Conservation (phyloP, 257 asterid genomes). For the Plectranthus barbatus region DNA sequence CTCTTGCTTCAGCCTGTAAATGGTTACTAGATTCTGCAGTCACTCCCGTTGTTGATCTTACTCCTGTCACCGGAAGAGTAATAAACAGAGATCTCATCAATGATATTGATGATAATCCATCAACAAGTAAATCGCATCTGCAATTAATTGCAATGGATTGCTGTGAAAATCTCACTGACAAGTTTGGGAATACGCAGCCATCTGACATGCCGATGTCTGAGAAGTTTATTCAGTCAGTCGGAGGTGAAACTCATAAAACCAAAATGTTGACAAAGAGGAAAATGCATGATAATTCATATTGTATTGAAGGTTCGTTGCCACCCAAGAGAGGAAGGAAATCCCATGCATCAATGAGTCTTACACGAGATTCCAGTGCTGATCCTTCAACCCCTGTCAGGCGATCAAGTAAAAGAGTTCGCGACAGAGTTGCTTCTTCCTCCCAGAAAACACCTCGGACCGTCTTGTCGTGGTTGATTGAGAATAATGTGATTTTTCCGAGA, state of each 20-base stretch:
- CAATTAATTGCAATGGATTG: slow-evolving; percentile 16
- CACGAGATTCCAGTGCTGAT: slow-evolving; percentile 19
- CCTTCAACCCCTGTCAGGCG: slow-evolving; percentile 25
- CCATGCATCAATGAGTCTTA: slow-evolving; percentile 8
- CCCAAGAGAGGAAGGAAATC: slow-evolving; percentile 29
- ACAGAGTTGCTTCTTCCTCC: slow-evolving; percentile 35
- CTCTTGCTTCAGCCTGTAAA: slow-evolving; percentile 51
- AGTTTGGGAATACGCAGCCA: slow-evolving; percentile 8
- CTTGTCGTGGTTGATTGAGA: slow-evolving; percentile 77
- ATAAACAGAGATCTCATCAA: neutral
- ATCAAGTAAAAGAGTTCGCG: slow-evolving; percentile 48
- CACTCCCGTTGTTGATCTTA: neutral
- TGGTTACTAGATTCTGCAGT: slow-evolving; percentile 20
- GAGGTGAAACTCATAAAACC: slow-evolving; percentile 16
- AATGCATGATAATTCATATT: slow-evolving; percentile 11
- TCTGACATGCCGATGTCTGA: slow-evolving; percentile 12
- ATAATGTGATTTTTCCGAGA: slow-evolving; percentile 55
- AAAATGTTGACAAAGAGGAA: slow-evolving; percentile 26
- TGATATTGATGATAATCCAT: slow-evolving; percentile 12
- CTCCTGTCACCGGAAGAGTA: too few relatives aligned
- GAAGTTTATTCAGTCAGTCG: slow-evolving; percentile 16
- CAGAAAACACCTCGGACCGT: slow-evolving; percentile 50
- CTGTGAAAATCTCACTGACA: neutral
- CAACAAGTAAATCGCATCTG: slow-evolving; percentile 18
- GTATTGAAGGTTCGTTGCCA: slow-evolving; percentile 13